Conservation (phyloP, 495 filamentous ascomycete genomes). For the Neurospora cerealis region DNA sequence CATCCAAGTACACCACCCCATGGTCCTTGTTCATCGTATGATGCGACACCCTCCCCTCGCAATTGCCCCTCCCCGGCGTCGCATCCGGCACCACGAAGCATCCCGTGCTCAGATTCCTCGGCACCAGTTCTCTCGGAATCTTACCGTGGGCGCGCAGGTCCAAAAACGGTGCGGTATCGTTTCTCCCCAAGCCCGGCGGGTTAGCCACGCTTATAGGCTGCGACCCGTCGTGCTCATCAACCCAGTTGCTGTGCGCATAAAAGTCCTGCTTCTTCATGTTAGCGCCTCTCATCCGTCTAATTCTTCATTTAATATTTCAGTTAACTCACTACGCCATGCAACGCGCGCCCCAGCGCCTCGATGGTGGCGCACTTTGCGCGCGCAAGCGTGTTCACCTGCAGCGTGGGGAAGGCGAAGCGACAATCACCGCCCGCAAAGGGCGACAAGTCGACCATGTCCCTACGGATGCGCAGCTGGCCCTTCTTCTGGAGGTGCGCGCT, state of each 20-base stretch:
- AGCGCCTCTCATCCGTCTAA: too few species aligned
- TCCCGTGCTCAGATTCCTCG: constrained; percentile 16
- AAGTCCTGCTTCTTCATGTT: constrained; percentile 11
- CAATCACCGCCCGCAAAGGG: constrained; percentile 13
- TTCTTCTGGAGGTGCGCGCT: neutral
- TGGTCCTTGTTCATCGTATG: constrained; percentile 16
- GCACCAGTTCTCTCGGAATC: constrained; percentile 13
- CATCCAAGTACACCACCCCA: constrained; percentile 16
- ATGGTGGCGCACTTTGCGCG: constrained; percentile 17
- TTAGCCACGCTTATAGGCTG: constrained; percentile 14
- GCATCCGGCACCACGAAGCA: constrained; percentile 16
- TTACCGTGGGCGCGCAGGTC: constrained; percentile 9
- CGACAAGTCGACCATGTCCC: constrained; percentile 11
- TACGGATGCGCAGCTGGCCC: constrained; percentile 3
- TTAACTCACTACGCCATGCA: constrained; percentile 10
- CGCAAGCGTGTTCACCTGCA: constrained; percentile 9
- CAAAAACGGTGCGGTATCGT: constrained; percentile 14
- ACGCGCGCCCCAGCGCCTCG: constrained; percentile 13
- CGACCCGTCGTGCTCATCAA: constrained; percentile 7
- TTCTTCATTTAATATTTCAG: too few species aligned
- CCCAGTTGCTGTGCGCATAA: constrained; percentile 24
- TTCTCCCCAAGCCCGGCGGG: constrained; percentile 15
- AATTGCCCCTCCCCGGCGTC: constrained; percentile 8
- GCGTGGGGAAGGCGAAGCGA: constrained; percentile 11
- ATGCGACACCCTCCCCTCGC: constrained; percentile 16